Conservation (phyloP, 2,329 filamentous ascomycete genomes). For the Aspergillus unguis region DNA sequence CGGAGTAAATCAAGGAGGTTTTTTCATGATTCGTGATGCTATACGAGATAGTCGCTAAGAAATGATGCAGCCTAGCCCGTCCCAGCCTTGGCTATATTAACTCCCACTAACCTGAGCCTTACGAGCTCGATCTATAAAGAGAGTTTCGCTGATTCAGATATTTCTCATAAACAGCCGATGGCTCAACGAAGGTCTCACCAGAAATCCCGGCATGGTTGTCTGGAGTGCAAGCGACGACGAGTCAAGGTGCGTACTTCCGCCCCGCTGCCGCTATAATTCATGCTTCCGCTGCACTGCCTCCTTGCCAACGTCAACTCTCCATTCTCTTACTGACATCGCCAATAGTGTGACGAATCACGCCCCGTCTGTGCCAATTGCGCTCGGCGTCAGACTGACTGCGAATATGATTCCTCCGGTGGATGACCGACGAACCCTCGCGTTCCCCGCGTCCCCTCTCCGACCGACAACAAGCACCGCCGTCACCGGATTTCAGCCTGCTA, state of each 20-base stretch:
- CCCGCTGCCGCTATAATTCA: neutral
- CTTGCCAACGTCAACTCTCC: neutral
- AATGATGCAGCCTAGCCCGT: slow-evolving; percentile 13
- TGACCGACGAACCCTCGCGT: slow-evolving; percentile 25
- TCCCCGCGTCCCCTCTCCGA: slow-evolving; percentile 16
- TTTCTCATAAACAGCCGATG: slow-evolving; percentile 17
- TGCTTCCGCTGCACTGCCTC: neutral
- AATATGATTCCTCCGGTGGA: slow-evolving; percentile 33
- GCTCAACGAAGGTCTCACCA: slow-evolving; percentile 34
- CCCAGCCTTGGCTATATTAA: slow-evolving; percentile 15
- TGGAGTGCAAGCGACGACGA: slow-evolving; percentile 34
- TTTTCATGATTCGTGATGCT: no score
- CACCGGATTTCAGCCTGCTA: slow-evolving; percentile 24
- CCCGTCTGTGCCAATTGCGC: slow-evolving; percentile 33
- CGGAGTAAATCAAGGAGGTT: no score
- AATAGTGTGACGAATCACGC: slow-evolving; percentile 32
- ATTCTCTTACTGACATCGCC: neutral
- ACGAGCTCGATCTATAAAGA: slow-evolving; percentile 9
- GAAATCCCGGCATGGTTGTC: slow-evolving; percentile 35
- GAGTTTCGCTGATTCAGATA: neutral
- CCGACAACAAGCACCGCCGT: slow-evolving; percentile 18
- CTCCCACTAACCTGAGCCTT: slow-evolving; percentile 13
- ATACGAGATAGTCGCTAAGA: slow-evolving; percentile 4
- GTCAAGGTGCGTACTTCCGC: slow-evolving; percentile 22
- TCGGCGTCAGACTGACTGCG: slow-evolving; percentile 31